Evolutionary conservation across 2,329 filamentous ascomycete genomes (phyloP), one percentile per base, ranked within the genome.

Genomic region (Coniella vitis): DNA sequence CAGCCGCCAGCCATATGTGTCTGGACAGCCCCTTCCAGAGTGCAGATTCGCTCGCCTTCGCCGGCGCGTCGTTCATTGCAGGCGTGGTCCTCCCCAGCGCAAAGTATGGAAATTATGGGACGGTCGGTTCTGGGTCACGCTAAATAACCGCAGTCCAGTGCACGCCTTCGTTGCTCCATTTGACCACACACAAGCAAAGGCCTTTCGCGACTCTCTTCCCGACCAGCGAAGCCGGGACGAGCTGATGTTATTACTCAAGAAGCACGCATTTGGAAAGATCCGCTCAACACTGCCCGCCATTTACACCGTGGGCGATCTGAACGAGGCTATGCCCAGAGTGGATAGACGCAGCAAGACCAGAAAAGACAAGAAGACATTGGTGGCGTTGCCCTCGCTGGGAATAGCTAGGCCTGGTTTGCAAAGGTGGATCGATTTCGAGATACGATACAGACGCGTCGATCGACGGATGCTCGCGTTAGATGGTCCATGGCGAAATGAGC

Each of bases 41-140:
- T 14, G 36, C 34, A 35, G 35, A 4, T 53, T 37, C 4, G 22
- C 54, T 7, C 29, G 45, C 4, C 61, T 62, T 36, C 42, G 39
- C 14, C 19, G 41, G 16, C 48, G 47, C 5, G 38, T 35, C 10
- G 31, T 43, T 2, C 13, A 44, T 7, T 63, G 10, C 25, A 29
- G 61, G 61, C 51, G 53, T 7, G 62, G 62, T 61, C 50, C 56
- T 2, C 4, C n/a, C 3, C 25, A 21, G 9, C 67, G 64, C 65
- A 51, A 48, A 32, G 53, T 45, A 1, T 70, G 69, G 64, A 51
- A 56, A 40, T 60, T 75, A 47, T 85, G 73, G 66, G 81, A 85
- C 60, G 76, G 78, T 0, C 76, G 81, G 2, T 84, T 74, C 62
- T 85, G 81, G 81, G 63, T 83, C 14, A 68, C 72, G 14, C 48